Conservation (phyloP, 139 green algal genomes). For the Micractinium conductrix region DNA sequence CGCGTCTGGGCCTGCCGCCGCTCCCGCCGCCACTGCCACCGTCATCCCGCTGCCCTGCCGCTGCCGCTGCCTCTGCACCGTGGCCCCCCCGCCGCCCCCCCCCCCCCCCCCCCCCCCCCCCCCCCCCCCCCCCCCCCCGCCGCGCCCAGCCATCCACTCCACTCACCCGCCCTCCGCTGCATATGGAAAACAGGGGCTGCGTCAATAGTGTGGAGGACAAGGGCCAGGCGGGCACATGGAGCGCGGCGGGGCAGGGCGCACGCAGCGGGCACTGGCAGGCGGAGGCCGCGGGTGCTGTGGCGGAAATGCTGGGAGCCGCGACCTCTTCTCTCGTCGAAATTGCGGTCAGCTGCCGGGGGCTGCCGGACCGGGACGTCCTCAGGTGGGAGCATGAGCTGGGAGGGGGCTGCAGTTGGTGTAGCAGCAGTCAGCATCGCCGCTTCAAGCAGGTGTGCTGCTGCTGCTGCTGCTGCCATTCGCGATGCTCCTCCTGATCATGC, state of each 20-base stretch:
- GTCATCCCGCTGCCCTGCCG: too few relatives aligned
- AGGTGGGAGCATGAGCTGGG: neutral
- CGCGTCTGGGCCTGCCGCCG: too few relatives aligned
- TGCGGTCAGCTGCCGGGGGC: neutral
- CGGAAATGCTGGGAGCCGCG: conserved; percentile 1
- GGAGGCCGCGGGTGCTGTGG: conserved; percentile 2
- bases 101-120: too few relatives aligned
- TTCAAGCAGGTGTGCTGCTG: neutral
- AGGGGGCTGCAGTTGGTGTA: too few relatives aligned
- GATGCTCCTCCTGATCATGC: neutral
- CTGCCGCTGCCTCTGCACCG: too few relatives aligned
- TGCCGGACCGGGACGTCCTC: conserved; percentile 22
- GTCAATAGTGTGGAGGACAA: conserved; percentile 16
- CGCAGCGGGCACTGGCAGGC: conserved; percentile 6
- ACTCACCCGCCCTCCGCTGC: too few relatives aligned
- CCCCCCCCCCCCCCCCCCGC: too few relatives aligned
- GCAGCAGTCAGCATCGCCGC: neutral
- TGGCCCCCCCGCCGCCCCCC: neutral
- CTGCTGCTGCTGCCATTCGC: neutral
- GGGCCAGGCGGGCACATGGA: neutral
- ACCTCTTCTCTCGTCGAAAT: neutral
- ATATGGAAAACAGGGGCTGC: conserved; percentile 15
- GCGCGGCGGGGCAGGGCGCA: neutral
- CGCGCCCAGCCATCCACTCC: too few relatives aligned
- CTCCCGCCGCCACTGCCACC: too few relatives aligned